phyloP scores from a whole-genome alignment of 2,329 filamentous ascomycete genomes.

The Colletotrichum eleusines region DNA sequence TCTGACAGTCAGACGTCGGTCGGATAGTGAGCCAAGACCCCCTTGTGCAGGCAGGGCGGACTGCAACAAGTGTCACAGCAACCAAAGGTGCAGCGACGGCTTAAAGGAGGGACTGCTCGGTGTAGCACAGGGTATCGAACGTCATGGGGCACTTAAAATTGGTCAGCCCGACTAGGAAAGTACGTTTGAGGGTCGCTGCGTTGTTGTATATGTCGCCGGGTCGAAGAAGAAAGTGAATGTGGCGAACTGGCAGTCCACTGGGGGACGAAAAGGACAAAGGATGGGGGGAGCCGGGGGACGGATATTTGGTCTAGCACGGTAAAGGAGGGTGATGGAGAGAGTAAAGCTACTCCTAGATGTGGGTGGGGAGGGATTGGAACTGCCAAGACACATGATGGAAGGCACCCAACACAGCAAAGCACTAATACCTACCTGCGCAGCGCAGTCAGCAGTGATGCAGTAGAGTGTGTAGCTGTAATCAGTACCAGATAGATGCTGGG shows the following conservation, averaged over 20 bases:
- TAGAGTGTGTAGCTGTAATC: background rate
- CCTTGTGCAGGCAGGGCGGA: slow-evolving; percentile 5
- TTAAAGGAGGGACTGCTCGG: slow-evolving; percentile 14
- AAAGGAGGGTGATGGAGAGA: background rate
- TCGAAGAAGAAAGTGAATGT: background rate
- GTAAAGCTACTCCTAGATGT: background rate
- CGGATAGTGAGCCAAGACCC: slow-evolving; percentile 6
- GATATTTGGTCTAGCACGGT: background rate
- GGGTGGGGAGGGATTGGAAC: slow-evolving; percentile 10
- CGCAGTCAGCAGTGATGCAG: background rate
- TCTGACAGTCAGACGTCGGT: slow-evolving; percentile 12
- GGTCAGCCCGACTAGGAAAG: background rate
- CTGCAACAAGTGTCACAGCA: slow-evolving; percentile 12
- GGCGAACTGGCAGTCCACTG: background rate
- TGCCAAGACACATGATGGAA: slow-evolving; percentile 5
- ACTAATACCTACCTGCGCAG: too few relatives aligned
- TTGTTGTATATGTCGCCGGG: background rate
- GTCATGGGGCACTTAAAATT: slow-evolving; percentile 2
- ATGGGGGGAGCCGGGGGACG: slow-evolving; percentile 6
- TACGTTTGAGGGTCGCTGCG: background rate
- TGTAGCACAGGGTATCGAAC: slow-evolving; percentile 9
- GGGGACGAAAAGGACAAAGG: slow-evolving; percentile 1
- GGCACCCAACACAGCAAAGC: background rate
- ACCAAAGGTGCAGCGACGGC: slow-evolving; percentile 1
- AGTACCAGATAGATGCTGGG: background rate